These are phyloP conservation scores for Candolleomyces aberdarensis DNA, from an alignment of 768 basidiomycete species.

Conservation along the genomic window DNA sequence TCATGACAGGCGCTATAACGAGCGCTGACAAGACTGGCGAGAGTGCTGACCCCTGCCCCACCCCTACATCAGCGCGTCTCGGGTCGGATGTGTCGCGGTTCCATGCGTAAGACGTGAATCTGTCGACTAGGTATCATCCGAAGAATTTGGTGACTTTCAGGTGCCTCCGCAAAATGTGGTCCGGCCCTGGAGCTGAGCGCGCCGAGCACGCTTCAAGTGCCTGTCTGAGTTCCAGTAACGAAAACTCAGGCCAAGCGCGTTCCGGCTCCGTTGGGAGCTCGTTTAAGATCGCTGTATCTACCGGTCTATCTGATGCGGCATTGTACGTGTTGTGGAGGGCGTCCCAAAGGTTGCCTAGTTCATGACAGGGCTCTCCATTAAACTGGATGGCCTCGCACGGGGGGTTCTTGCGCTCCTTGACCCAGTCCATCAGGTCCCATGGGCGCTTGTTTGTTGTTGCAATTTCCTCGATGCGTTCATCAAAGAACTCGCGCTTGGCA, in stretches of 20 bases:
- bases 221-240: neutral
- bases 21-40: neutral
- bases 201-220: neutral
- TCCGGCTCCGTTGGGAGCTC: neutral
- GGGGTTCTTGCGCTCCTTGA: no score
- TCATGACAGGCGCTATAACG: no score
- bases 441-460: no score
- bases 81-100: neutral
- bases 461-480: no score
- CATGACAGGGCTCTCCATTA: no score
- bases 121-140: neutral
- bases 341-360: no score
- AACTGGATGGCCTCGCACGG: no score
- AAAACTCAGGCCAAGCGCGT: neutral
- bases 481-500: no score
- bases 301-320: neutral
- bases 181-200: constrained; percentile 4
- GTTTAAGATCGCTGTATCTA: neutral
- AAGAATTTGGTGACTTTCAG: neutral
- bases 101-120: neutral
- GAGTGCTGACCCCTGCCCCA: neutral
- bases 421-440: no score
- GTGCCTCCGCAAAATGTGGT: constrained; percentile 2
- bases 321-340: no score
- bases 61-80: neutral